Evolutionary conservation across 192 early-diverging fungal species (phyloP), one percentile per base, ranked within the genome.

Genomic region (Mycoemilia scoparia): DNA sequence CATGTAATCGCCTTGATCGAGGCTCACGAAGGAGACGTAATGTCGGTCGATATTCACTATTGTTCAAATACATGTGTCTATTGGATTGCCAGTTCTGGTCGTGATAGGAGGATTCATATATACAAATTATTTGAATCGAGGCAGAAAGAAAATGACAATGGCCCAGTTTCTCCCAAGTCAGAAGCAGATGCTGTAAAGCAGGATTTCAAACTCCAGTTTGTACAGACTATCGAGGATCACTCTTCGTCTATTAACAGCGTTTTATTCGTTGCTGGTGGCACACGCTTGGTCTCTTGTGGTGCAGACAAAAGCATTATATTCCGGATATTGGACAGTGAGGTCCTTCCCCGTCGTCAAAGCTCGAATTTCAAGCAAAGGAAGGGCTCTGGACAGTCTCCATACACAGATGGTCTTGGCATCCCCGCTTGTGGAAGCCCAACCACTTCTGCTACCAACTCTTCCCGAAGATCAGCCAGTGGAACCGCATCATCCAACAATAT

Each of bases 261-360:
- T 24, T 58, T 60, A 32, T 87, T 87, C 42, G 54, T 69, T 4
- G 57, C 63, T 28, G 47, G 60, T 33, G 82, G 79, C 10, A 54
- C 49, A 13, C 67, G 60, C 16, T 54, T 87, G 19, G 61, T 87
- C 25, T 85, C 77, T 34, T 82, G 76, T 46, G 77, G 67, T 6
- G 81, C 81, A 6, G 84, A 87, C 41, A 87, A 86, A 54, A 76
- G 78, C 13, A 49, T 87, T 4, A 74, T 81, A 4, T 87, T 87
- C 34, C 64, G 83, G n/a, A n/a, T n/a, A n/a, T n/a, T n/a, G n/a
- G n/a, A n/a, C n/a, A n/a, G n/a, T n/a, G n/a, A n/a, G n/a, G n/a
- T n/a, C n/a, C n/a, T n/a, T n/a, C n/a, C n/a, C n/a, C n/a, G n/a
- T n/a, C n/a, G n/a, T n/a, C n/a, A n/a, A n/a, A n/a, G n/a, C n/a